Percentiles rank a stretch among this genome's conserved stretches.
These are phyloP conservation scores for Ogataea nakhonphanomensis DNA, from an alignment of 805 yeast genomes.

Conservation along the genomic window DNA sequence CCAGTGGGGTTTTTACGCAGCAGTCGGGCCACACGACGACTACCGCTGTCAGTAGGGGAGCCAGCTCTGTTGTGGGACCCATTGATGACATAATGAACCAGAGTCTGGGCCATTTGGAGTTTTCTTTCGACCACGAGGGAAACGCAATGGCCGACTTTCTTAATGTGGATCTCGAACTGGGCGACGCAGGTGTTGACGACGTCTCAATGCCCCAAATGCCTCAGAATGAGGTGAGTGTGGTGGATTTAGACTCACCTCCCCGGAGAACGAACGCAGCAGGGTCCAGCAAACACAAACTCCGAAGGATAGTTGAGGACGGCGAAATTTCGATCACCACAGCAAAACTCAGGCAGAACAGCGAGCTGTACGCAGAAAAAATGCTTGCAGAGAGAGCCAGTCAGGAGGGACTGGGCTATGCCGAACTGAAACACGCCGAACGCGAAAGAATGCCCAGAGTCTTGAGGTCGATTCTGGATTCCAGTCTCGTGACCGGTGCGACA, in stretches of 20 bases:
- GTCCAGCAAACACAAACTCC: conserved; percentile 4
- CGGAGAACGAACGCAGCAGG: neutral
- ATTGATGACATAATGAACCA: conserved; percentile 9
- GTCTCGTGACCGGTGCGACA: neutral
- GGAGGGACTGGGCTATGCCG: neutral
- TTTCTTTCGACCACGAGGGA: conserved; percentile 17
- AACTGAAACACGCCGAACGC: conserved; percentile 4
- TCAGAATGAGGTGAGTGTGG: neutral
- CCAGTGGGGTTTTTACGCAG: conserved; percentile 11
- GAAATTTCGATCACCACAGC: conserved; percentile 14
- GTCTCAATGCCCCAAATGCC: neutral
- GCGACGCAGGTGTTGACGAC: neutral
- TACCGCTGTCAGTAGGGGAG: conserved; percentile 4
- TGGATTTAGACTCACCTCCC: conserved; percentile 1
- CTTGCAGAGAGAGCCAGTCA: neutral
- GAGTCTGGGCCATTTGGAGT: conserved; percentile 12
- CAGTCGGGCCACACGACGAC: conserved; percentile 6
- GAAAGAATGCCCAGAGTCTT: conserved; percentile 9
- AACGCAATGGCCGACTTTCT: conserved; percentile 10
- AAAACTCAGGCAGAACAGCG: conserved; percentile 17
- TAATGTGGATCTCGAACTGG: conserved; percentile 1
- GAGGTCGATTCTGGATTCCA: conserved; percentile 8
- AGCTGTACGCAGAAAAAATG: conserved; percentile 12
- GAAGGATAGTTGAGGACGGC: conserved; percentile 15
- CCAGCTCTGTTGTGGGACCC: conserved; percentile 2